These are phyloP conservation scores for Lactifluus echinatus DNA, from an alignment of 768 basidiomycete species.

Conservation along the genomic window DNA sequence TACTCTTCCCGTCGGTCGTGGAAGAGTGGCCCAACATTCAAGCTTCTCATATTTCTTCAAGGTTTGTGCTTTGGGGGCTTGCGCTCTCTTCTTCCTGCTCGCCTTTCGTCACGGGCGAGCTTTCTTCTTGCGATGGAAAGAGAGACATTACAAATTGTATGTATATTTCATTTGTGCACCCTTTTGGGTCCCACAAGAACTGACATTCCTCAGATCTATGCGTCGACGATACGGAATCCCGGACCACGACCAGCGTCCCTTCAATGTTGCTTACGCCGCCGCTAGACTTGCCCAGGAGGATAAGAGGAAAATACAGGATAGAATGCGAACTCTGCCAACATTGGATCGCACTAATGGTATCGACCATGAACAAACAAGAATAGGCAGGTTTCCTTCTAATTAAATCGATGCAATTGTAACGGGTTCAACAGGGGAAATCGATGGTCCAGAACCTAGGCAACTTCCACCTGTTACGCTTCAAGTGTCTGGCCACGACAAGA, in stretches of 20 bases:
- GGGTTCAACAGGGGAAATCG: not conserved
- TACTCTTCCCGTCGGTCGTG: constrained; percentile 27
- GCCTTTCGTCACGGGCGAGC: constrained; percentile 26
- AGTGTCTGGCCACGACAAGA: constrained; percentile 7
- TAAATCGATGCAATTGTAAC: not conserved
- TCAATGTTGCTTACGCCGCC: constrained; percentile 82
- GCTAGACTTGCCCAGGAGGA: constrained; percentile 50
- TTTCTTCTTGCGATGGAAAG: constrained; percentile 47
- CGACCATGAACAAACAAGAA: not conserved
- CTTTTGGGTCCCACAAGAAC: constrained; percentile 3
- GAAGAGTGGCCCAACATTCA: constrained; percentile 15
- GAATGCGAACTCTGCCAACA: not conserved
- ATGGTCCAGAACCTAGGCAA: not conserved
- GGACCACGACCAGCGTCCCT: constrained; percentile 72
- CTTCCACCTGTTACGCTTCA: constrained; percentile 5
- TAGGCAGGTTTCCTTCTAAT: not conserved
- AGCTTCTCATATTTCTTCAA: constrained; percentile 17
- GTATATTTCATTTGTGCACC: constrained; percentile 23
- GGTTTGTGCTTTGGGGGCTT: constrained; percentile 13
- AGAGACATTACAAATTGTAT: constrained; percentile 58
- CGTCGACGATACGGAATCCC: constrained; percentile 77
- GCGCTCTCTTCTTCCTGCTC: constrained; percentile 23
- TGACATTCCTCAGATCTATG: constrained; percentile 41
- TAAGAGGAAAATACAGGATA: constrained; percentile 2
- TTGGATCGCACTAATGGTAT: not conserved